A percentile compares a stretch with the other conserved stretches of the same genome.
Evolutionary conservation across 2,329 filamentous ascomycete genomes (phyloP).

Genomic region (Cercospora canescens): DNA sequence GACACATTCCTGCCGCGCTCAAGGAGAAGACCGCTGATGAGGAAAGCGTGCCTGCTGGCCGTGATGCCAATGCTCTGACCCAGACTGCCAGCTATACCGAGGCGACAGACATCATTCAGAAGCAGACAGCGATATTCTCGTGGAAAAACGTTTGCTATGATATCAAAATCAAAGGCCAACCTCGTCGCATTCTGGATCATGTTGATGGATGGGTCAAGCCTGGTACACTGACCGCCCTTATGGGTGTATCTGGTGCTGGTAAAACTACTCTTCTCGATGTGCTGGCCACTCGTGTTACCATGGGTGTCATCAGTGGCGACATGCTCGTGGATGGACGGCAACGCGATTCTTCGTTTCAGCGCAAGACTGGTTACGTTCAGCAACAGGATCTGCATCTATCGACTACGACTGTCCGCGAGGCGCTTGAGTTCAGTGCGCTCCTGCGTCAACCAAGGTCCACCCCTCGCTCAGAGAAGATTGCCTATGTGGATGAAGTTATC

Average conservation of each 20-base stretch:
- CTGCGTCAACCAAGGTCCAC: conserved; percentile 78
- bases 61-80: conserved; percentile 20
- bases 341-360: conserved; percentile 80
- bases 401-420: conserved; percentile 85
- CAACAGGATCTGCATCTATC: conserved; percentile 88
- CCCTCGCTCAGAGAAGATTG: conserved; percentile 74
- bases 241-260: conserved; percentile 91
- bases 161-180: conserved; percentile 77
- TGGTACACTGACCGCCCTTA: conserved; percentile 83
- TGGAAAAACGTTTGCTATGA: conserved; percentile 81
- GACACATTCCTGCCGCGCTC: conserved; percentile 51
- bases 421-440: conserved; percentile 79
- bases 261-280: conserved; percentile 90
- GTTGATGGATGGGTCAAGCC: conserved; percentile 95
- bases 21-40: conserved; percentile 49
- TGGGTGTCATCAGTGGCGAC: conserved; percentile 84
- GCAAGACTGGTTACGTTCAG: conserved; percentile 89
- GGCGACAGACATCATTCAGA: conserved; percentile 52
- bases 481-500: conserved; percentile 88
- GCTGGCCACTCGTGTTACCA: conserved; percentile 79
- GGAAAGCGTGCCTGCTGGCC: conserved; percentile 18
- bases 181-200: conserved; percentile 75
- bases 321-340: conserved; percentile 79
- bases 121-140: conserved; percentile 77
- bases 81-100: conserved; percentile 40